Evolutionary conservation across 805 yeast species (phyloP).

Genomic region (Metschnikowia cubensis): DNA sequence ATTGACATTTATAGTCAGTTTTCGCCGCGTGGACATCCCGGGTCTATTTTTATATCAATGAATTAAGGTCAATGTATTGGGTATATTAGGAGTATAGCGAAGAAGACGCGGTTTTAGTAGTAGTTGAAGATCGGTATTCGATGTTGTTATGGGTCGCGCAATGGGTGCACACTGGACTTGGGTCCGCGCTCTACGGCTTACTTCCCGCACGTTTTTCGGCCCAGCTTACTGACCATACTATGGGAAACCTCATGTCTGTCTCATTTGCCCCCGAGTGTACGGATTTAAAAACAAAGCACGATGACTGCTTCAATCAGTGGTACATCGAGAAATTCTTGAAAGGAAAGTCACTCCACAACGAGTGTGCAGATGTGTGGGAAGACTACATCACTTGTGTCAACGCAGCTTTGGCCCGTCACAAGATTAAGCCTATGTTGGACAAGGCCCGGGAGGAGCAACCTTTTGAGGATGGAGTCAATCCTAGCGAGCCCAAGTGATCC

Average conservation of each 20-base stretch:
- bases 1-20: constrained; percentile 13
- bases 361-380: constrained; percentile 87
- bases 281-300: constrained; percentile 77
- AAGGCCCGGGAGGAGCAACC: constrained; percentile 91
- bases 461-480: constrained; percentile 31
- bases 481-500: not conserved
- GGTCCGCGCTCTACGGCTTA: not conserved
- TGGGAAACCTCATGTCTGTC: constrained; percentile 49
- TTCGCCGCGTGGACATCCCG: constrained; percentile 13
- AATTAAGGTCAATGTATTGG: no score
- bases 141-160: not conserved
- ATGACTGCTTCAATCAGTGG: constrained; percentile 93
- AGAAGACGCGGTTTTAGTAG: no score
- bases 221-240: constrained; percentile 10
- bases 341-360: constrained; percentile 60
- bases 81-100: no score
- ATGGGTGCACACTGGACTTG: not conserved
- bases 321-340: constrained; percentile 75
- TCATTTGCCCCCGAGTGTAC: constrained; percentile 98
- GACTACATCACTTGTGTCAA: constrained; percentile 87
- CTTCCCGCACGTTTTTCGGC: not conserved
- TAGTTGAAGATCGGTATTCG: not conserved
- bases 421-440: constrained; percentile 77
- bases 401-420: constrained; percentile 62
- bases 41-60: no score